Percentiles rank a stretch among this genome's conserved stretches.
Evolutionary conservation across 148 eudicot genomes (phyloP).

Genomic region (Vaccinium vitisidaea): DNA sequence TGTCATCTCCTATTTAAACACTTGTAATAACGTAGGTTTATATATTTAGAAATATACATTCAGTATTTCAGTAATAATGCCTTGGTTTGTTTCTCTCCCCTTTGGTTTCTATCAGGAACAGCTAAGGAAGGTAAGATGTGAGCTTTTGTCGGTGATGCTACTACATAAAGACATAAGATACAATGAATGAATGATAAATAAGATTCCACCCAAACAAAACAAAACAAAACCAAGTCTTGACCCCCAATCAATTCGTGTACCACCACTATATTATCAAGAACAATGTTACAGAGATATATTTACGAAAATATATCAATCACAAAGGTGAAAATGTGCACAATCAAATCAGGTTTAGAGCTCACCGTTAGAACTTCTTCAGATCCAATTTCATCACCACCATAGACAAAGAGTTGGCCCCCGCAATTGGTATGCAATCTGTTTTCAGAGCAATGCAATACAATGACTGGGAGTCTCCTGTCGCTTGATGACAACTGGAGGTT

Average conservation of each 20-base stretch:
- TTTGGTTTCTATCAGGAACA: too few species aligned
- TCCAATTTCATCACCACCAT: constrained; percentile 95
- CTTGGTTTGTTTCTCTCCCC: too few species aligned
- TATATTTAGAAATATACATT: too few species aligned
- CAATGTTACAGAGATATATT: background rate
- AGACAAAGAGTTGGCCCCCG: constrained; percentile 77
- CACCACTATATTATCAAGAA: background rate
- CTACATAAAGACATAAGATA: background rate
- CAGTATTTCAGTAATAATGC: too few species aligned
- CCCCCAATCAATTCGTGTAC: background rate
- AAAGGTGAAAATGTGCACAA: constrained; percentile 15
- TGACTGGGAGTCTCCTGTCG: constrained; percentile 80
- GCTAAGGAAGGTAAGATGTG: background rate
- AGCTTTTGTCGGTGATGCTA: background rate
- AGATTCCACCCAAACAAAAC: background rate
- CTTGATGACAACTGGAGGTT: constrained; percentile 78
- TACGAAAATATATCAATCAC: background rate
- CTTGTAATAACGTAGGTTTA: too few species aligned
- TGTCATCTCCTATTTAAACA: too few species aligned
- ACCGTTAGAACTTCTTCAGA: constrained; percentile 97
- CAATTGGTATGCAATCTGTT: constrained; percentile 35
- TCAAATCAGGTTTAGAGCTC: constrained; percentile 24
- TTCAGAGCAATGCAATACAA: constrained; percentile 77
- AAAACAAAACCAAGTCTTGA: background rate
- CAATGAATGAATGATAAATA: background rate